These are phyloP conservation scores for Thielaviopsis cerberus DNA, from an alignment of 2,329 filamentous ascomycete species.

Conservation along the genomic window DNA sequence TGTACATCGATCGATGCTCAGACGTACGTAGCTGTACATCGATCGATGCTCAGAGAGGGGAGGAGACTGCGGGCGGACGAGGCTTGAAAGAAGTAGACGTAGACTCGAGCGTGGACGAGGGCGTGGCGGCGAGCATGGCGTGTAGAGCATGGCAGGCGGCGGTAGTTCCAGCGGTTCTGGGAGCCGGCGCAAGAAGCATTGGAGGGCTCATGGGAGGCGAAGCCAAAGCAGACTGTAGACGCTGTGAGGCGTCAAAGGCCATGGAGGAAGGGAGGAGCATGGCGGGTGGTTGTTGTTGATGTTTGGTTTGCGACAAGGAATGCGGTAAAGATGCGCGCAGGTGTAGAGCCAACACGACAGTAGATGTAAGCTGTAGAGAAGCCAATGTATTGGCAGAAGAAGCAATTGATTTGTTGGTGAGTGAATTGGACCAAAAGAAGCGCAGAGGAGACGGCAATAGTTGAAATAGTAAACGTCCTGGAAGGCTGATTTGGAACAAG, in stretches of 20 bases:
- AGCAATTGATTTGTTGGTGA: neutral
- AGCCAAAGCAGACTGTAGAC: constrained; percentile 29
- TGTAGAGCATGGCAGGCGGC: constrained; percentile 43
- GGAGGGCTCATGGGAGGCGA: constrained; percentile 42
- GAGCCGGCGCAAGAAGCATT: neutral
- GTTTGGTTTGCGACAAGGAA: neutral
- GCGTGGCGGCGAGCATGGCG: constrained; percentile 31
- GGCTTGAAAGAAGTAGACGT: neutral
- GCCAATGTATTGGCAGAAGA: neutral
- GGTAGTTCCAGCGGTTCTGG: constrained; percentile 32
- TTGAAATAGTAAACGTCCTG: constrained; percentile 7
- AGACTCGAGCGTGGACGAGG: constrained; percentile 12
- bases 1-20: too few species aligned
- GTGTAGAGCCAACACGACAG: neutral
- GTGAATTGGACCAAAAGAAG: neutral
- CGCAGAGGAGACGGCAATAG: constrained; percentile 5
- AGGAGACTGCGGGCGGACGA: neutral
- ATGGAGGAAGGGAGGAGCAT: constrained; percentile 44
- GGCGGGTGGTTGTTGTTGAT: constrained; percentile 12
- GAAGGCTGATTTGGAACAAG: neutral
- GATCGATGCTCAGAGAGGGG: neutral
- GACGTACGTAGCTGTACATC: too few species aligned
- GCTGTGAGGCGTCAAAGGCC: constrained; percentile 36
- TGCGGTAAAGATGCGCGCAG: neutral
- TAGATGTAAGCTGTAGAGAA: neutral